Percentiles rank a stretch among this genome's conserved stretches.
These are phyloP conservation scores for Trichoderma sp. DNA, from an alignment of 2,329 filamentous ascomycete genomes.

Conservation along the genomic window DNA sequence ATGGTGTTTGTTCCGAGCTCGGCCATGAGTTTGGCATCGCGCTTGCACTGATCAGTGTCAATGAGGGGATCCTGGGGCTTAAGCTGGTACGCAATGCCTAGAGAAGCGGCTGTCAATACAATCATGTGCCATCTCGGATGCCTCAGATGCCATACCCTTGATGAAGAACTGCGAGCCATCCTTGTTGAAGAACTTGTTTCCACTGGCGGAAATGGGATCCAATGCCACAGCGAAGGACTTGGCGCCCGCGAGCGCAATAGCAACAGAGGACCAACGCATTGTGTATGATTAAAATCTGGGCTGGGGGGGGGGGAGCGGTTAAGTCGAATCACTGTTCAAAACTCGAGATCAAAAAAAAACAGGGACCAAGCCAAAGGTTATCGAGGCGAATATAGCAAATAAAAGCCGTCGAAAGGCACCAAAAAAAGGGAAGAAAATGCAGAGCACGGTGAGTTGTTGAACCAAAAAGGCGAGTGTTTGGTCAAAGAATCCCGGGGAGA, in stretches of 20 bases:
- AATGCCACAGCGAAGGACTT: slow-evolving; percentile 39
- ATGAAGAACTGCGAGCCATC: slow-evolving; percentile 80
- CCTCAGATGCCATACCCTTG: slow-evolving; percentile 58
- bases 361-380: not conserved
- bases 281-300: not conserved
- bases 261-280: slow-evolving; percentile 40
- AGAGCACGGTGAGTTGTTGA: not conserved
- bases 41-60: slow-evolving; percentile 70
- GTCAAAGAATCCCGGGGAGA: not conserved
- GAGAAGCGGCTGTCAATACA: not conserved
- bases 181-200: slow-evolving; percentile 81
- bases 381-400: not conserved
- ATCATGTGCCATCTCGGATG: not conserved
- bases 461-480: not conserved
- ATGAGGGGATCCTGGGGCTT: slow-evolving; percentile 68
- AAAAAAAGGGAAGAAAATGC: not conserved
- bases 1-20: slow-evolving; percentile 78
- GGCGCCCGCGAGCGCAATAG: slow-evolving; percentile 36
- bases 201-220: slow-evolving; percentile 54
- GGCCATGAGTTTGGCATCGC: slow-evolving; percentile 75
- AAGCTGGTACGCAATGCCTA: slow-evolving; percentile 71
- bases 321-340: slow-evolving; percentile 4
- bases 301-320: not conserved
- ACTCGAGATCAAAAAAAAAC: not conserved
- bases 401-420: not conserved